Evolutionary conservation across 306 rosid species (phyloP).

Genomic region (Cotoneaster glaucophyllus): DNA sequence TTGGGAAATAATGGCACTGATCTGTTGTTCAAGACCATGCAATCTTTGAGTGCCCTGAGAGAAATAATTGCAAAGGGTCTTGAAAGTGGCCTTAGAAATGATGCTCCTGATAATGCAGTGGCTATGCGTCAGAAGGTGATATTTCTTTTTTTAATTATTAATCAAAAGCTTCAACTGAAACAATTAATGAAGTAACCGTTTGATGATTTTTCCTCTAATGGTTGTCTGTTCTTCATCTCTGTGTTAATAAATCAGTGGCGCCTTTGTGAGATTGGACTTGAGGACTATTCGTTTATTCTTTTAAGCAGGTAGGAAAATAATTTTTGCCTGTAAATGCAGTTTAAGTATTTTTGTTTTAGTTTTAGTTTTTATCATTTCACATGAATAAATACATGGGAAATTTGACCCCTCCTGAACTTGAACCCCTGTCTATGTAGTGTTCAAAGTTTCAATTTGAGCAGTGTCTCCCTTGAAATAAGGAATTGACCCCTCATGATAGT

Average conservation of each 20-base stretch:
- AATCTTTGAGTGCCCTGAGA: slow-evolving; percentile 67
- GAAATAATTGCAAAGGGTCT: slow-evolving; percentile 68
- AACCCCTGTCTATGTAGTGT: neutral
- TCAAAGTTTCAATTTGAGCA: neutral
- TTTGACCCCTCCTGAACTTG: neutral
- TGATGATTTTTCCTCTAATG: slow-evolving; percentile 6
- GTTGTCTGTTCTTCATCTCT: slow-evolving; percentile 17
- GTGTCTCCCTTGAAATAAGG: neutral
- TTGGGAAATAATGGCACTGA: slow-evolving; percentile 32
- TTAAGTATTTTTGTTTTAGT: neutral
- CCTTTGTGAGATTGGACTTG: slow-evolving; percentile 95
- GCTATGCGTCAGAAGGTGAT: slow-evolving; percentile 97
- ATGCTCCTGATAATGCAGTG: slow-evolving; percentile 90
- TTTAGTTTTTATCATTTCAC: neutral
- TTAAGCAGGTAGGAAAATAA: slow-evolving; percentile 61
- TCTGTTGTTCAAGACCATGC: slow-evolving; percentile 67
- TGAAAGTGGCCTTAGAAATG: slow-evolving; percentile 98
- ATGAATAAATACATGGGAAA: neutral
- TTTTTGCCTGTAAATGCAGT: slow-evolving; percentile 9
- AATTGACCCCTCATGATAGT: too few relatives aligned
- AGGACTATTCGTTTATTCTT: slow-evolving; percentile 92
- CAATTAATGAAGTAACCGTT: slow-evolving; percentile 16
- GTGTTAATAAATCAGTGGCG: slow-evolving; percentile 71
- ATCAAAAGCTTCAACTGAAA: slow-evolving; percentile 10
- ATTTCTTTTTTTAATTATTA: slow-evolving; percentile 13